A percentile compares a stretch with the other conserved stretches of the same genome.
Evolutionary conservation across 768 basidiomycete species (phyloP).

Genomic region (Phaeotremella fagi): DNA sequence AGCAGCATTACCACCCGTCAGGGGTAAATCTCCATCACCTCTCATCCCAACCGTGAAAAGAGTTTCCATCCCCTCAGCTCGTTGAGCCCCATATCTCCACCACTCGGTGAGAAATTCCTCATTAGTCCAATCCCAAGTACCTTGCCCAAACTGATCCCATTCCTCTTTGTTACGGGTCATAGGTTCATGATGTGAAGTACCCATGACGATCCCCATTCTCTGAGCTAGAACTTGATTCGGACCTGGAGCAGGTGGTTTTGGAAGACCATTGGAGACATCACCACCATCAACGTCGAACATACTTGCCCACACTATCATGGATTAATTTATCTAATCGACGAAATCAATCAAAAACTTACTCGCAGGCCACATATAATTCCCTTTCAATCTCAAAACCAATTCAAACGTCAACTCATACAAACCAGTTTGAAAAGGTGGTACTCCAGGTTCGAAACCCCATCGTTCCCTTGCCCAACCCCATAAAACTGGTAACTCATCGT

Average conservation of each 20-base stretch:
- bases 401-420: conserved; percentile 55
- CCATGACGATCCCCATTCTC: conserved; percentile 65
- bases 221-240: conserved; percentile 63
- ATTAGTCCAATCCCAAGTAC: conserved; percentile 61
- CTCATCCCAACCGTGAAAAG: conserved; percentile 68
- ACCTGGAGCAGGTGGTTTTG: conserved; percentile 57
- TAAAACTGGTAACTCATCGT: conserved; percentile 68
- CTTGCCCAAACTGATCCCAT: conserved; percentile 58
- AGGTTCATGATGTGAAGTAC: conserved; percentile 68
- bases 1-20: conserved; percentile 28
- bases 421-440: conserved; percentile 55
- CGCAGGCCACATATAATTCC: conserved; percentile 65
- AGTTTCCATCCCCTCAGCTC: conserved; percentile 60
- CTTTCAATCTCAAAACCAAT: conserved; percentile 61
- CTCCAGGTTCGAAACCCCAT: background rate
- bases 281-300: conserved; percentile 22
- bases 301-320: conserved; percentile 14
- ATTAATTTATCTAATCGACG: background rate
- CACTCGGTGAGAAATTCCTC: conserved; percentile 58
- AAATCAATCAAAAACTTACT: conserved; percentile 17
- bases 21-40: conserved; percentile 52
- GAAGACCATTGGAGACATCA: conserved; percentile 47
- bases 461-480: conserved; percentile 59
- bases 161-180: conserved; percentile 68
- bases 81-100: conserved; percentile 60